These are phyloP conservation scores for Dictyostelium brefeldianum DNA, from an alignment of 78 protist genomes.

Conservation along the genomic window DNA sequence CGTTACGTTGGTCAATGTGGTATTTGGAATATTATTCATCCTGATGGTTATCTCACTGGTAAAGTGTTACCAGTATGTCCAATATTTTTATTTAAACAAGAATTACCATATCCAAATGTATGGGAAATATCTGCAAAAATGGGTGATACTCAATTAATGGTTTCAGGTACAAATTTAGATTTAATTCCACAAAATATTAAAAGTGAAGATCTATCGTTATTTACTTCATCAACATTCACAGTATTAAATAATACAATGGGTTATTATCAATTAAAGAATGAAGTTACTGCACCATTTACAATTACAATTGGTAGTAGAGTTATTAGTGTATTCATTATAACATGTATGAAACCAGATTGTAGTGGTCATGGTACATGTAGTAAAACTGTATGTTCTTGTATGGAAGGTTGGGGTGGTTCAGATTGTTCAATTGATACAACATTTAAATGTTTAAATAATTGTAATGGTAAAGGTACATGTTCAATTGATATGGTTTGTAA, in stretches of 20 bases:
- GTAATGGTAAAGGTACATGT: slow-evolving; percentile 27
- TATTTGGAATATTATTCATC: background rate
- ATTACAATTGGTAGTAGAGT: background rate
- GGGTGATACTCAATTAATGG: background rate
- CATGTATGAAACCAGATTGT: slow-evolving; percentile 15
- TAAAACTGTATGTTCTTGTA: slow-evolving; percentile 90
- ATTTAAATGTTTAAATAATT: slow-evolving; percentile 24
- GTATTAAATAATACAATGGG: background rate
- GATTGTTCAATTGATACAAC: slow-evolving; percentile 35
- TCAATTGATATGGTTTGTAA: background rate
- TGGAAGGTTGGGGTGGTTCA: background rate
- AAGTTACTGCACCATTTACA: background rate
- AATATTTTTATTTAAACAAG: background rate
- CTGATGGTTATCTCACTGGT: background rate
- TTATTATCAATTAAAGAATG: background rate
- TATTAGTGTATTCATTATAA: slow-evolving; percentile 1
- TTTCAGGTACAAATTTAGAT: background rate
- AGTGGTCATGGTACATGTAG: slow-evolving; percentile 94
- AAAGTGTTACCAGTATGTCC: background rate
- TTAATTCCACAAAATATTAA: background rate
- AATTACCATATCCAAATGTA: background rate
- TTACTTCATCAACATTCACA: background rate
- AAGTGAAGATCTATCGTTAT: background rate
- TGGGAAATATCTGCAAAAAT: background rate
- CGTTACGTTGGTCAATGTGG: background rate